Base-by-base conservation (phyloP, 306 rosid genomes). In the Pachyrhizus erosus region DNA sequence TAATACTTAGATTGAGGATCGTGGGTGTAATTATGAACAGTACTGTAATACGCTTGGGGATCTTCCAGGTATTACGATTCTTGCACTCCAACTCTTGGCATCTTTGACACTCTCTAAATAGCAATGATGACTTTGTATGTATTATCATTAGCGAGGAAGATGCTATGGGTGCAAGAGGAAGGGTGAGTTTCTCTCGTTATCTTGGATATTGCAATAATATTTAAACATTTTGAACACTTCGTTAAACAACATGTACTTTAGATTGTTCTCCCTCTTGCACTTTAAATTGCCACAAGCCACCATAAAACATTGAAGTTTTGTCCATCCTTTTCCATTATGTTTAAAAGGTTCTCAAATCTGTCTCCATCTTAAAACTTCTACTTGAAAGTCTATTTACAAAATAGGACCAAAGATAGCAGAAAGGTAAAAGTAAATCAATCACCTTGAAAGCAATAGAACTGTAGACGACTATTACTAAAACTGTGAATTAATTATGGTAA, bases 1-100 rank as follows among this genome's bases (percentile, higher is more conserved):
- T 82, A 54, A 18, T 20, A 64, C 31, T 46, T 45, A 66, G 76
- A 52, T 84, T 65, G 64, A 78, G 20, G 70, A 45, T 72, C 33
- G 70, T 87, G 88, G 86, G 80, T 84, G 82, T 82, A 80, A 87
- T 87, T 83, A 87, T 87, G 55, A 69, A 74, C 74, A 73, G 80
- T 60, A 57, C 29, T 27, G 46, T 77, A 62, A 79, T 84, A 70
- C 62, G 66, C 48, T 77, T 73, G 80, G 57, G 88, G 88, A 84
- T 84, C 86, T 78, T 84, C 84, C 84, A 76, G 82, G 26, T 84
- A 79, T 84, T 82, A 75, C 75, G 84, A 81, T 87, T 87, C 84
- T 79, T 82, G 85, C 86, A 87, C 88, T 68, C 85, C 15, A 82
- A 65, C 83, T 57, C 51, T 85, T 77, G 75, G 86, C 81, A 86